Base-by-base conservation (phyloP, 257 asterid genomes). In the Gentiana straminea region DNA sequence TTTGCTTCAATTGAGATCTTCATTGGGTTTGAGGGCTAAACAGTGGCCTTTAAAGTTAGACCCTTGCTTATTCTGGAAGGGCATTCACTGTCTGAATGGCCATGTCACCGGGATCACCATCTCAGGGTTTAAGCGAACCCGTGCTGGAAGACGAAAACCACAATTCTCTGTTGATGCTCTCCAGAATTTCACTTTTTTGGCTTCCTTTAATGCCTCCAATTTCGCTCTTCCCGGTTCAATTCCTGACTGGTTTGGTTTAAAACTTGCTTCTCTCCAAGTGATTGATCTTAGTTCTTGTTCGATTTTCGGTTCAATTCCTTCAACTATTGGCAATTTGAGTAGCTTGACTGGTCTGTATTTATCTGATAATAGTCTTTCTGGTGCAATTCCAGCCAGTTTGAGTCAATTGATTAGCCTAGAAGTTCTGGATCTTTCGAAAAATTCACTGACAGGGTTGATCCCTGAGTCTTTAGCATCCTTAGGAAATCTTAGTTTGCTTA, bases 241-340 rank as follows among this genome's bases (percentile, higher is more conserved):
- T 66, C 96, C 96, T 8, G 72, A 60, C 1, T 81, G 83, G 91
- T 72, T 86, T 7, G 94, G 92, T 38, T 60, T 51, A n/a, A 69
- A 63, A 55, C 54, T 84, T 2, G 62, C 34, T 35, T 59, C 79
- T 24, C 79, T 86, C 13, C 65, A 68, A 75, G 73, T 73, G 58
- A 85, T 86, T 68, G 96, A 86, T 73, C 92, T 86, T 46, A 70
- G 89, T 54, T 84, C 81, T 34, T 62, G 94, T 51, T 79, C 77
- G 49, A 78, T 86, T 63, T 51, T 47, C 13, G 96, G 96, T 62
- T 57, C 78, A 13, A 70, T 86, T 56, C 96, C 96, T 3, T 43
- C 72, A 7, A 76, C 89, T 3, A 12, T 86, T 43, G 86, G 84
- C 39, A 65, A 57, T 56, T 64, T 84, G 54, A 68, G 57, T 54